Base-by-base conservation (phyloP, 805 yeast species). In the Candida lessepsii region DNA sequence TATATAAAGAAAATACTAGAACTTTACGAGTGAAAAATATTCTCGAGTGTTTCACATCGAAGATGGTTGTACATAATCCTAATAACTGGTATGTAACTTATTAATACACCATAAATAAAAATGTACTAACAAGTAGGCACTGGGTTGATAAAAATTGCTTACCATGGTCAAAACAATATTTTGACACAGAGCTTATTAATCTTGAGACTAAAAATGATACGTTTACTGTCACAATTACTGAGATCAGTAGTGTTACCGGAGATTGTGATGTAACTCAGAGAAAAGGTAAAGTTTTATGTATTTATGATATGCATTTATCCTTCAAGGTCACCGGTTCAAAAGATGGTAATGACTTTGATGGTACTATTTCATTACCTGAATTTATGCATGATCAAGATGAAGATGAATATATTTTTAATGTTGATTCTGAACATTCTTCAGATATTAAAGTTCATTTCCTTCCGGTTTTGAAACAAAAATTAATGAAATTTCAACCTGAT, bases 221-320 rank as follows among this genome's bases (percentile, higher is more conserved):
- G 6, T 46, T 49, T 37, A 49, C 37, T 16, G 49, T 62, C 29
- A 41, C 59, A 7, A 52, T 81, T 31, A 61, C 61, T 14, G 53
- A 69, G 2, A 63, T 82, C 3, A 64, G 59, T 18, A 57, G 75
- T 5, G 58, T 69, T 13, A 54, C 67, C 5, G 95, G 95, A 16
- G 93, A 86, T 58, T 83, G 93, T 51, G 86, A 85, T 52, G 90
- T 86, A 10, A 81, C 87, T 16, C 91, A 86, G 60, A 76, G 95
- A 66, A 86, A 86, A 61, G 91, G 91, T 7, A 83, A 80, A 60
- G 86, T 82, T 18, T 75, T 79, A 52, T 84, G 91, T 54, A 81
- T 85, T 36, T 85, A 76, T 53, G 95, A 86, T 54, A 57, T 85
- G 71, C 65, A 66, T 32, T 57, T 85, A 34, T 70, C 66, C 47